A percentile compares a stretch with the other conserved stretches of the same genome.
These are phyloP conservation scores for Linderniella brevidens DNA, from an alignment of 257 asterid genomes.

Conservation along the genomic window DNA sequence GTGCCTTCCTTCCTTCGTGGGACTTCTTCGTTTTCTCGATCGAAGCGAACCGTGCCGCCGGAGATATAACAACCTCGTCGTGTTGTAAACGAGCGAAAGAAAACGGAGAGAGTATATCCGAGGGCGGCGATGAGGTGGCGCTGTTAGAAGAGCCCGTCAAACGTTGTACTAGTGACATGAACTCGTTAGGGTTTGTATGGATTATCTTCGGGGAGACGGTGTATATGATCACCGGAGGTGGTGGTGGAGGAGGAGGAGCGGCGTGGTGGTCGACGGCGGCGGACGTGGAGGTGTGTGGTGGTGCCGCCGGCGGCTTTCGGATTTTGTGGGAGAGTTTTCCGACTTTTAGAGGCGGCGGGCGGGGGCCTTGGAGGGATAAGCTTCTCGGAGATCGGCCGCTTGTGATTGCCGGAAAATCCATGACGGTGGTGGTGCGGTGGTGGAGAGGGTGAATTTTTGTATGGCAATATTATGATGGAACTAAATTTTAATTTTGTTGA, in stretches of 20 bases:
- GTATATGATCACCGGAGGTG: slow-evolving; percentile 86
- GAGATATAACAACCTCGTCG: slow-evolving; percentile 37
- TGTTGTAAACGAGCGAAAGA: slow-evolving; percentile 9
- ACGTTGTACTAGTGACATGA: slow-evolving; percentile 86
- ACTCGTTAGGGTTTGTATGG: slow-evolving; percentile 94
- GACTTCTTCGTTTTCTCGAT: slow-evolving; percentile 37
- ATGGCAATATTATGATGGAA: no score
- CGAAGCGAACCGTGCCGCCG: slow-evolving; percentile 78
- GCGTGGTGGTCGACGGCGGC: slow-evolving; percentile 10
- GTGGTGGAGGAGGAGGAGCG: slow-evolving; percentile 17
- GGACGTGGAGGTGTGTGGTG: slow-evolving; percentile 6
- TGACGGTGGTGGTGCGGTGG: no score
- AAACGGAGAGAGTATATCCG: slow-evolving; percentile 7
- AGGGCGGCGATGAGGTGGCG: slow-evolving; percentile 4
- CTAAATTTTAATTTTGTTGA: no score
- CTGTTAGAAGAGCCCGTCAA: slow-evolving; percentile 52
- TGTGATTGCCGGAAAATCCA: no score
- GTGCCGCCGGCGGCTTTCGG: slow-evolving; percentile 58
- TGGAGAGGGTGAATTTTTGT: no score
- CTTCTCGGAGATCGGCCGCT: no score
- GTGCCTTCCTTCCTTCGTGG: slow-evolving; percentile 19
- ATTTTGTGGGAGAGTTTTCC: slow-evolving; percentile 78
- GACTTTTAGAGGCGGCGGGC: slow-evolving; percentile 69
- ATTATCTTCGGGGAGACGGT: slow-evolving; percentile 84
- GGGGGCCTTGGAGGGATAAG: slow-evolving; percentile 53